A percentile compares a stretch with the other conserved stretches of the same genome.
Evolutionary conservation across 352 stramenopile species (phyloP).

Genomic region (Pilasporangium apinafurcum): DNA sequence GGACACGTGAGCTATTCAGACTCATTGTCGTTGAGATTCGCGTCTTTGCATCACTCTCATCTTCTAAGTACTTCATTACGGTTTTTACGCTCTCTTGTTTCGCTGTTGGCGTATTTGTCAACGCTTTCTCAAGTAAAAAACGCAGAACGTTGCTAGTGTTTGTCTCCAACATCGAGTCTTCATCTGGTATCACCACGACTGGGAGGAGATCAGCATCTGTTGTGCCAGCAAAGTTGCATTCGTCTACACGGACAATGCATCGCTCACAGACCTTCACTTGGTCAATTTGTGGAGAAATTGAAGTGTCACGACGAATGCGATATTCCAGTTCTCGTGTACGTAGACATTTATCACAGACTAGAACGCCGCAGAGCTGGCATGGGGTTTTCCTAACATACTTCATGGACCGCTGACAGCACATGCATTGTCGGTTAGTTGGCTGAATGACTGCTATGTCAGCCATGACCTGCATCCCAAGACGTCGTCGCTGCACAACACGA

Average conservation of each 20-base stretch:
- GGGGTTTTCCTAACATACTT: conserved; percentile 3
- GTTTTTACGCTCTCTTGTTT: conserved; percentile 16
- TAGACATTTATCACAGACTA: conserved; percentile 28
- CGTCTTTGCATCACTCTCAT: conserved; percentile 9
- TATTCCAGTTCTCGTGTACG: conserved; percentile 31
- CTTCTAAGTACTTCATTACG: conserved; percentile 26
- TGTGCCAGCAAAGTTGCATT: conserved; percentile 10
- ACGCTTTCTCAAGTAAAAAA: conserved; percentile 16
- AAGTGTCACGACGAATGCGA: conserved; percentile 4
- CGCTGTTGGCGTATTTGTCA: conserved; percentile 6
- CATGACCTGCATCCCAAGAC: conserved; percentile 47
- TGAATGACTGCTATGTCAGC: conserved; percentile 18
- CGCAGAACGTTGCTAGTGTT: conserved; percentile 7
- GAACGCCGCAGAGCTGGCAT: conserved; percentile 21
- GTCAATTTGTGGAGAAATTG: conserved; percentile 17
- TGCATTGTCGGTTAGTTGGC: conserved; percentile 18
- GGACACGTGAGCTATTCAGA: conserved; percentile 2
- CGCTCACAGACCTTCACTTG: conserved; percentile 13
- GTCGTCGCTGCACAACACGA: conserved; percentile 26
- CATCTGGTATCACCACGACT: conserved; percentile 1
- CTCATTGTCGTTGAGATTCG: conserved; percentile 1
- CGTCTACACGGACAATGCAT: conserved; percentile 18
- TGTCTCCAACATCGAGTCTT: background rate
- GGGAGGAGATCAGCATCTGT: conserved; percentile 3
- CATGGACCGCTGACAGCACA: conserved; percentile 35